Conservation (phyloP, 2,329 filamentous ascomycete genomes). For the Scedosporium dehoogii region DNA sequence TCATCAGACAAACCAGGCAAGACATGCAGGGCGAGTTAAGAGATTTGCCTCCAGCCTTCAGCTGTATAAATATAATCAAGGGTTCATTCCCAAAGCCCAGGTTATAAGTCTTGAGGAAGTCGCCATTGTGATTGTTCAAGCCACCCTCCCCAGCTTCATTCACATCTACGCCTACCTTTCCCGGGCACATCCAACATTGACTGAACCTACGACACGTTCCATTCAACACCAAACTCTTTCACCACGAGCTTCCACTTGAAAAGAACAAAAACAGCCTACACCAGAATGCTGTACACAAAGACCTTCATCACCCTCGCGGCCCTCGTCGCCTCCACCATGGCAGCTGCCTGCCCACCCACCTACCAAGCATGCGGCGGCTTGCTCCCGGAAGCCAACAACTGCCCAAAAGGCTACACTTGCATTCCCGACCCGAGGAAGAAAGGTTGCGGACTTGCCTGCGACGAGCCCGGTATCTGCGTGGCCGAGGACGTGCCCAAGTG, state of each 20-base stretch:
- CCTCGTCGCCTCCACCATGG: background rate
- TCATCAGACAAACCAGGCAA: background rate
- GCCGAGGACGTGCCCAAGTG: slow-evolving; percentile 8
- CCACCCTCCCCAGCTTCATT: background rate
- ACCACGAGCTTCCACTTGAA: background rate
- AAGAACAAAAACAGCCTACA: background rate
- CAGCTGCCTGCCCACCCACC: background rate
- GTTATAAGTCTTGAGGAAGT: background rate
- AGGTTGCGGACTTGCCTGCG: slow-evolving; percentile 14
- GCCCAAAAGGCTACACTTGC: slow-evolving; percentile 11
- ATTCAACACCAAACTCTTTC: background rate
- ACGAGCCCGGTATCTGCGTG: slow-evolving; percentile 14
- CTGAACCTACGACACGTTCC: background rate
- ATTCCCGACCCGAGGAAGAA: slow-evolving; percentile 11
- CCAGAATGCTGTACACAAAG: background rate
- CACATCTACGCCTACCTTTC: background rate
- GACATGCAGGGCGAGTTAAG: background rate
- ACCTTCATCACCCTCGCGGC: background rate
- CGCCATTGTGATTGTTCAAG: background rate
- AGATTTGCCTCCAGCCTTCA: background rate
- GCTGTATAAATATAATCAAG: background rate
- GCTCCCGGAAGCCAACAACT: slow-evolving; percentile 5
- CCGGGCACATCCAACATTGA: background rate
- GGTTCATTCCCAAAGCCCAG: background rate
- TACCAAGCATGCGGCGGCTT: slow-evolving; percentile 13